phyloP scores from a whole-genome alignment of 768 basidiomycete genomes.

The Mycena capillaripes region DNA sequence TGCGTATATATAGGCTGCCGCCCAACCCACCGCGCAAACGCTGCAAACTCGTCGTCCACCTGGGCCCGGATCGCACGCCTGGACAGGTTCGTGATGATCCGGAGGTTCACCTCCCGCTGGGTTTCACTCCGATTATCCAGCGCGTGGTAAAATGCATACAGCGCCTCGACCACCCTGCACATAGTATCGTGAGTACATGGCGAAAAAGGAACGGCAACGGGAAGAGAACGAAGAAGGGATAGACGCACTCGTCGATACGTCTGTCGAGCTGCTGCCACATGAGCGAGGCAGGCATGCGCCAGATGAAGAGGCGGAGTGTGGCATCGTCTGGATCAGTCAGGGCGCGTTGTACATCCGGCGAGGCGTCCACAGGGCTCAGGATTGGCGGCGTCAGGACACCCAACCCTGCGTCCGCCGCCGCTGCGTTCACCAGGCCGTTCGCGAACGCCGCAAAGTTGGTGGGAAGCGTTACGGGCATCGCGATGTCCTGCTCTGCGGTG shows the following conservation, averaged over 20 bases:
- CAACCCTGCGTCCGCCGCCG: not conserved
- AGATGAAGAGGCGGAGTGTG: not conserved
- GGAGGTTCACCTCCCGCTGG: not conserved
- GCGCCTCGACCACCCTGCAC: not conserved
- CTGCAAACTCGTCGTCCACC: not conserved
- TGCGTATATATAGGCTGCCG: not conserved
- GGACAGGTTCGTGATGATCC: not conserved
- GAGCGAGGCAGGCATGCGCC: not conserved
- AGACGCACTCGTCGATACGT: constrained; percentile 19
- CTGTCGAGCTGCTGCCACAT: constrained; percentile 26
- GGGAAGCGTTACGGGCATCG: not conserved
- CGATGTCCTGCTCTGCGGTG: not conserved
- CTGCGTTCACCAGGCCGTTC: not conserved
- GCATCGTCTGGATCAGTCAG: not conserved
- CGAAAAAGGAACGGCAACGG: not conserved
- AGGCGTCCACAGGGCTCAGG: not conserved
- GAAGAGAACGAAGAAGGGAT: no score
- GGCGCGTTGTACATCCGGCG: no score
- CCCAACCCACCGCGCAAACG: not conserved
- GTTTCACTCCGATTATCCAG: not conserved
- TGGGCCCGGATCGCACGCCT: not conserved
- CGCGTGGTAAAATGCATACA: constrained; percentile 9
- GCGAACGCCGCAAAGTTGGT: constrained; percentile 7
- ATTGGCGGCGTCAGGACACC: not conserved
- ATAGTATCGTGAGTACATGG: not conserved